Percentiles rank a stretch among this genome's conserved stretches.
Evolutionary conservation across 371 early-diverging fungal genomes (phyloP).

Genomic region (Zychaea mexicana): DNA sequence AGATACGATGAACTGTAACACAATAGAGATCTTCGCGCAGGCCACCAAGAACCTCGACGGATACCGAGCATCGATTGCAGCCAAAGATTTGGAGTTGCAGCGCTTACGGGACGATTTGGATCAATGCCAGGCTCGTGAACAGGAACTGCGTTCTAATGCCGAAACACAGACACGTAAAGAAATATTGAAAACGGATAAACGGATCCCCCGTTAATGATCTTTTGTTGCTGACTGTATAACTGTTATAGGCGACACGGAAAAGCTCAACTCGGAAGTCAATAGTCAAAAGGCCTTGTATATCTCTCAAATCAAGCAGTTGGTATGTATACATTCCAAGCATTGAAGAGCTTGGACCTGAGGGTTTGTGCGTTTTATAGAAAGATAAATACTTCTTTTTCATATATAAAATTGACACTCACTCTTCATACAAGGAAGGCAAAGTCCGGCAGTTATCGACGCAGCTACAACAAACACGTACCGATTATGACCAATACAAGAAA

Average conservation of each 20-base stretch:
- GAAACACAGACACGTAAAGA: slow-evolving; percentile 45
- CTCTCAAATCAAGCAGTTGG: slow-evolving; percentile 53
- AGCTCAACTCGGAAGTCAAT: slow-evolving; percentile 45
- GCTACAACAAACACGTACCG: slow-evolving; percentile 41
- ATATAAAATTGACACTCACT: background rate
- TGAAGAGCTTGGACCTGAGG: too few species aligned
- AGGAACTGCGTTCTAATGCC: slow-evolving; percentile 27
- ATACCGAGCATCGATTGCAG: slow-evolving; percentile 57
- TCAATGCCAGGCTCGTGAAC: slow-evolving; percentile 38
- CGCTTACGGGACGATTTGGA: slow-evolving; percentile 41
- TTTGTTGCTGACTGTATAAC: background rate
- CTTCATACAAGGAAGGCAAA: slow-evolving; percentile 46
- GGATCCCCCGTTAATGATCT: background rate
- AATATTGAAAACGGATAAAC: background rate
- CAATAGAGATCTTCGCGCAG: slow-evolving; percentile 59
- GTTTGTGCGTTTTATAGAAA: background rate
- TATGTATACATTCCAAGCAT: slow-evolving; percentile 14
- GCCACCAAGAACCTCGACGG: slow-evolving; percentile 63
- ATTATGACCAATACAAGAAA: slow-evolving; percentile 66
- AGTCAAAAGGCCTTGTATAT: slow-evolving; percentile 45
- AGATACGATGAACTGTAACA: background rate
- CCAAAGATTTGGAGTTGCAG: slow-evolving; percentile 54
- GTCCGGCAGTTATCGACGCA: slow-evolving; percentile 47
- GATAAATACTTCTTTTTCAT: background rate
- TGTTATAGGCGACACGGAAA: slow-evolving; percentile 43